phyloP scores from a whole-genome alignment of 805 yeast genomes.

The Spathaspora hagerdaliae region DNA sequence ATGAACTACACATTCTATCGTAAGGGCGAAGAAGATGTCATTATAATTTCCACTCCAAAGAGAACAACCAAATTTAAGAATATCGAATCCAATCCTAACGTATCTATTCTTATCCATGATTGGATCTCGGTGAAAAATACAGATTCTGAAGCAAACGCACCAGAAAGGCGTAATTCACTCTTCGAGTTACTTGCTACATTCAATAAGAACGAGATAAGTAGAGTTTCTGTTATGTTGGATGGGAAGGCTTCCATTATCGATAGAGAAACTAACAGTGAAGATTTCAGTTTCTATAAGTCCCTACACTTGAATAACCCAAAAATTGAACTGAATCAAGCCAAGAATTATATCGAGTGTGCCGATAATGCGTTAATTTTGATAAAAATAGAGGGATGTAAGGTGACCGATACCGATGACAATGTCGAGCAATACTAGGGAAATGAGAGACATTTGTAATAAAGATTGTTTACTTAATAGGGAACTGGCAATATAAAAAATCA shows the following conservation, averaged over 20 bases:
- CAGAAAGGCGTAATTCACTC: constrained; percentile 23
- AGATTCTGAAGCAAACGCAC: constrained; percentile 11
- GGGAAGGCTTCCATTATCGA: constrained; percentile 63
- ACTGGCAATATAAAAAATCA: too few relatives aligned
- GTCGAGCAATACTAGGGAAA: constrained; percentile 28
- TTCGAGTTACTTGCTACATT: constrained; percentile 63
- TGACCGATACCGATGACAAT: constrained; percentile 74
- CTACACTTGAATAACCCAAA: constrained; percentile 61
- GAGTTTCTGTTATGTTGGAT: constrained; percentile 75
- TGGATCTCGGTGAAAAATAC: constrained; percentile 66
- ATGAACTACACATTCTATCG: constrained; percentile 80
- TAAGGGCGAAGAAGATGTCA: constrained; percentile 40
- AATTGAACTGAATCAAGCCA: constrained; percentile 64
- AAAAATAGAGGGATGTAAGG: constrained; percentile 62
- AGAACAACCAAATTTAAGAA: constrained; percentile 73
- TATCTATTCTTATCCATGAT: constrained; percentile 83
- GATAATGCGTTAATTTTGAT: constrained; percentile 66
- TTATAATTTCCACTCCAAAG: constrained; percentile 69
- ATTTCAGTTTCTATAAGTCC: constrained; percentile 57
- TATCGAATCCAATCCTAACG: constrained; percentile 65
- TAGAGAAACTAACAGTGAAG: constrained; percentile 32
- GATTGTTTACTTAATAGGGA: too few relatives aligned
- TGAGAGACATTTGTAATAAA: too few relatives aligned
- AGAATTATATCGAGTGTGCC: constrained; percentile 44
- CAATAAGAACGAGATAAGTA: constrained; percentile 75